Base-by-base conservation (phyloP, 495 filamentous ascomycete genomes). In the Penicillium soppii region DNA sequence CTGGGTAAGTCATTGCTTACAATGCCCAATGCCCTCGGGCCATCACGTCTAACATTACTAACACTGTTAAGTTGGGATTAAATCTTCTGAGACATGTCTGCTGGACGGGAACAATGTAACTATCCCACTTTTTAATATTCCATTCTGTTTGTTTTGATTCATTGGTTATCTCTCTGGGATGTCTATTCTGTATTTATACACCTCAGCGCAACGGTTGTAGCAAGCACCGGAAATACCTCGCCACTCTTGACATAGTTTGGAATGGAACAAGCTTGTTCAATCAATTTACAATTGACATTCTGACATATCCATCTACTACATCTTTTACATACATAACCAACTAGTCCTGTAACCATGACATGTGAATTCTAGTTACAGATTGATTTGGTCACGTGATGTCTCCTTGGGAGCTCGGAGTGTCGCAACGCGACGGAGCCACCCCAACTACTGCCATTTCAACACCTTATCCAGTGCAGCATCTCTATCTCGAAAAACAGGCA, bases 1-100 rank as follows among this genome's bases (percentile, higher is more conserved):
- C 82, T 53, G 89, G 89, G 88, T 90, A 74, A 76, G 84, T 59
- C 15, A 8, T 15, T 38, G 17, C n/a, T 13, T 47, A 7, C 7
- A 33, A 21, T 38, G 1, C 20, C 9, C 3, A 7, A 40, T 36
- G n/a, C n/a, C n/a, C n/a, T 30, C 6, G 25, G 33, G 32, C 5
- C 7, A 12, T 35, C 17, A 25, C 22, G 23, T 41, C 36, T 15
- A n/a, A n/a, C n/a, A n/a, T 33, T 38, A 27, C 50, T 65, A 36
- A 57, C 39, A 16, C 20, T 6, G 45, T 12, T 16, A 53, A 81
- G 79, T 58, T 81, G 76, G 76, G 71, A 79, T 45, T 80, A 57
- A 75, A 23, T 40, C 27, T 32, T 33, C 20, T n/a, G n/a, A n/a
- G n/a, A n/a, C n/a, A n/a, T n/a, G n/a, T n/a, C n/a, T n/a, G 16